phyloP scores from a whole-genome alignment of 179 eudicot species.

The Pouteria campechiana region DNA sequence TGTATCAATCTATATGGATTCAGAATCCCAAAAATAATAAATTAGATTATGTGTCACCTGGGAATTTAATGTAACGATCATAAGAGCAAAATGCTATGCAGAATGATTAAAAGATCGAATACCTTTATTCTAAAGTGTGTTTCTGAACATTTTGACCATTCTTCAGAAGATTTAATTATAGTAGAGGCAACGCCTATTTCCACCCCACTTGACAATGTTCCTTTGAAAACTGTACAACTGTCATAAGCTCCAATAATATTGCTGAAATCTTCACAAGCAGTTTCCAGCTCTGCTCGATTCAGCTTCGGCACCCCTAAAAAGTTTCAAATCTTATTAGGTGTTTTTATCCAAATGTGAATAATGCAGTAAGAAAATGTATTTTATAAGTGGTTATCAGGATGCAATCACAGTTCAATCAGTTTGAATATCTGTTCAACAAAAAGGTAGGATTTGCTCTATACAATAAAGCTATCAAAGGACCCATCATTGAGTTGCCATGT shows the following conservation, averaged over 20 bases:
- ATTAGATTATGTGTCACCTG: background rate
- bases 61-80: background rate
- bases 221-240: conserved; percentile 61
- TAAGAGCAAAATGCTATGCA: no score
- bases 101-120: no score
- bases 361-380: no score
- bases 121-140: conserved; percentile 67
- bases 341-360: no score
- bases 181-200: conserved; percentile 83
- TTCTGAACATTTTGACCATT: conserved; percentile 72
- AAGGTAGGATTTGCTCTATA: no score
- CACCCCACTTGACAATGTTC: conserved; percentile 92
- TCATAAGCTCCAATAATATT: conserved; percentile 55
- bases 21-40: conserved; percentile 1
- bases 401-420: no score
- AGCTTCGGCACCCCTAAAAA: conserved; percentile 95
- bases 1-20: conserved; percentile 64
- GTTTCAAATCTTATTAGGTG: no score
- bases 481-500: no score
- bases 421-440: no score
- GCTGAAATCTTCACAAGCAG: conserved; percentile 98
- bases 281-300: conserved; percentile 71
- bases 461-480: no score
- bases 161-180: conserved; percentile 28
- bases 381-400: no score